Evolutionary conservation across 352 stramenopile species (phyloP).

Genomic region (Phytophthora ohioensis): DNA sequence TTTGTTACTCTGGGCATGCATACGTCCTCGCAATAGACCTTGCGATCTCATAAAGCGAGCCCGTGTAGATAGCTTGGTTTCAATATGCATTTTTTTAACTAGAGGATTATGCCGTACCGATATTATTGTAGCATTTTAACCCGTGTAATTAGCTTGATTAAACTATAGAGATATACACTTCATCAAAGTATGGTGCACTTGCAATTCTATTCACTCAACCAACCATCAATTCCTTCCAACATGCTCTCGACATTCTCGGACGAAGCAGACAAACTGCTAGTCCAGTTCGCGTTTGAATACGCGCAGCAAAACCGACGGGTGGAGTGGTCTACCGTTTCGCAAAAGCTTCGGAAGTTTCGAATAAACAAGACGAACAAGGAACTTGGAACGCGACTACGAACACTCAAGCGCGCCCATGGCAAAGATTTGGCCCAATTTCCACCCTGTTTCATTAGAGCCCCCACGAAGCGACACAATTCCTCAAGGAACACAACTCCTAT

Average conservation of each 20-base stretch:
- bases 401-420: slow-evolving; percentile 10
- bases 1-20: no score
- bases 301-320: slow-evolving; percentile 8
- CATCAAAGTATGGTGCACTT: background rate
- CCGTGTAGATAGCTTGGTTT: background rate
- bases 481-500: no score
- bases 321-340: slow-evolving; percentile 8
- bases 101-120: background rate
- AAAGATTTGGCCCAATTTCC: slow-evolving; percentile 11
- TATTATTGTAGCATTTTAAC: background rate
- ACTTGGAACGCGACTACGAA: slow-evolving; percentile 16
- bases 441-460: background rate
- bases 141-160: background rate
- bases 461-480: no score
- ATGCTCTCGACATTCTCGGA: slow-evolving; percentile 6
- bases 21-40: no score
- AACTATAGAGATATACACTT: background rate
- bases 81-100: background rate
- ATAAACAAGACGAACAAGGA: slow-evolving; percentile 16
- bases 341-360: background rate
- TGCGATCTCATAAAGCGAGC: no score
- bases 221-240: background rate
- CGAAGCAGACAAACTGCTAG: slow-evolving; percentile 9
- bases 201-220: background rate
- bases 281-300: slow-evolving; percentile 5